Base-by-base conservation (phyloP, 2,329 filamentous ascomycete genomes). In the Clonostachys sp. region DNA sequence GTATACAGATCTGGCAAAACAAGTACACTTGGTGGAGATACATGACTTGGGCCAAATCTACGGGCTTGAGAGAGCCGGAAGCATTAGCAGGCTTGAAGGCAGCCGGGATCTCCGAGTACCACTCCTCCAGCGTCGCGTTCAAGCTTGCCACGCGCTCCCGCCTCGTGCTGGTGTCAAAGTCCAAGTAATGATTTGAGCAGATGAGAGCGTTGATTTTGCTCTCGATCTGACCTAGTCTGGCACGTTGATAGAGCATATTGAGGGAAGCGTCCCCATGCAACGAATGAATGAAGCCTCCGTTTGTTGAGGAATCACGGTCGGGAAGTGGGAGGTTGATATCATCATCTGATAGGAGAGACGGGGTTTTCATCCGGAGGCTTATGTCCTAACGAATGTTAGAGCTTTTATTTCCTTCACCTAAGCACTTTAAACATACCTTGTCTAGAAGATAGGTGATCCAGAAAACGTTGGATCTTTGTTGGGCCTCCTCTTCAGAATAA, bases 281-380 rank as follows among this genome's bases (percentile, higher is more conserved):
- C 1, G 64, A 66, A 45, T 57, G 62, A 17, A 73, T 54, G 6
- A 66, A 49, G 5, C 65, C 65, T 3, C 54, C 55, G 2, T 57
- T 60, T 24, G 72, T 68, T 1, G 54, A 45, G 0, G 60, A 57
- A 1, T 57, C 48, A 5, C 53, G 20, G 0, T 51, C 52, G 0
- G 70, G 68, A 1, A 73, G 60, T 2, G 66, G 59, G 5, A 72
- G 50, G 17, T 73, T 70, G 4, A 73, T 61, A n/a, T 73, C 70
- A 4, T 57, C 57, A 36, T 74, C 68, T 2, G 58, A 48, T 34
- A 71, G 67, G 3, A 66, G 54, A 1, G 70, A 67, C 0, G 71
- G 70, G 0, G 64, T 65, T 16, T 57, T 59, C 5, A 60, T 60
- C 6, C 63, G 56, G 1, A 73, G 51, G 38, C 63, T 66, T 17